phyloP scores from a whole-genome alignment of 352 stramenopile genomes.

The Pythium scleroteichum region DNA sequence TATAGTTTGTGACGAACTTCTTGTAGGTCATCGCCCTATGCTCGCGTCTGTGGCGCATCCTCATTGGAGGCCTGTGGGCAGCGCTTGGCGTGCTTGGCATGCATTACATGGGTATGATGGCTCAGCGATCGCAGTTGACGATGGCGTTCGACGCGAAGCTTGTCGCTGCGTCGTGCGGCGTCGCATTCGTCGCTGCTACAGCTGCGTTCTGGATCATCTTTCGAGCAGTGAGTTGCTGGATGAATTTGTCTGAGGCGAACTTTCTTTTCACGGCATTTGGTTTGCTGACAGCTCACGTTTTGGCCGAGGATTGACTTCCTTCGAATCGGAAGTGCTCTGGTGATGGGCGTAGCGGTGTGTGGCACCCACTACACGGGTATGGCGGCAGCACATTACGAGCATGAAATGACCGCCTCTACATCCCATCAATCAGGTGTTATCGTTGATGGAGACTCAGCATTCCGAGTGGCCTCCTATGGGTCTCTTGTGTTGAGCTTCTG shows the following conservation, averaged over 20 bases:
- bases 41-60: conserved; percentile 52
- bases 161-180: conserved; percentile 47
- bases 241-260: neutral
- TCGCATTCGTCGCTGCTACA: conserved; percentile 58
- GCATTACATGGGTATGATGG: conserved; percentile 79
- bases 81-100: conserved; percentile 67
- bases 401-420: conserved; percentile 31
- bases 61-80: conserved; percentile 47
- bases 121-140: conserved; percentile 41
- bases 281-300: conserved; percentile 45
- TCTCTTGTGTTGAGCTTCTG: conserved; percentile 58
- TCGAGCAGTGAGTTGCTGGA: conserved; percentile 35
- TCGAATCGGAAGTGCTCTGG: conserved; percentile 49
- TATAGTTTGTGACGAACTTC: neutral
- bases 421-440: conserved; percentile 28
- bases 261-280: neutral
- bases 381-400: conserved; percentile 41
- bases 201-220: conserved; percentile 76
- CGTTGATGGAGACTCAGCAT: conserved; percentile 36
- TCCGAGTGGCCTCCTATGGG: conserved; percentile 42
- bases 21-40: conserved; percentile 57
- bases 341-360: conserved; percentile 69
- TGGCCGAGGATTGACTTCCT: conserved; percentile 54
- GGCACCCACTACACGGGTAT: conserved; percentile 65
- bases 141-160: conserved; percentile 46